Evolutionary conservation across 139 green algal species (phyloP).

Genomic region (Volvox reticuliferus): DNA sequence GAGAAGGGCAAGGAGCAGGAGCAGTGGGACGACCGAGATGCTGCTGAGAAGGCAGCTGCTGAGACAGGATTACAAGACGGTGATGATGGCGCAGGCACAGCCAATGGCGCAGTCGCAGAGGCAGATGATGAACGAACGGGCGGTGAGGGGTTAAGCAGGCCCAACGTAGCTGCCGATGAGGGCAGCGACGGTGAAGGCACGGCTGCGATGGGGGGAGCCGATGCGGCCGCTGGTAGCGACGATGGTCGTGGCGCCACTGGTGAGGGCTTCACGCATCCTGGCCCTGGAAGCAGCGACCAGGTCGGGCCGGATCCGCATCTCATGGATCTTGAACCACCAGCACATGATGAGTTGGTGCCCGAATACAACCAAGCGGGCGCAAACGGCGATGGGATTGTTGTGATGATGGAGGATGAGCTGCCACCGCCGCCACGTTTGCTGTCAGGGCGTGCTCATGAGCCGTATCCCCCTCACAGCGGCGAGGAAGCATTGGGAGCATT

Average conservation of each 20-base stretch:
- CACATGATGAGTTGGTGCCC: too few relatives aligned
- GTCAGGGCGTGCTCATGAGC: too few relatives aligned
- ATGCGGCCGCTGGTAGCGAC: background rate
- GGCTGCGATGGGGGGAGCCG: background rate
- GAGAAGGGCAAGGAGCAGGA: conserved; percentile 1
- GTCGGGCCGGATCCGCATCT: too few relatives aligned
- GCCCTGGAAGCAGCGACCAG: too few relatives aligned
- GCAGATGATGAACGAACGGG: background rate
- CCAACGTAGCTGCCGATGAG: background rate
- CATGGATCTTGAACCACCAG: too few relatives aligned
- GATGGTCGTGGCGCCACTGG: background rate
- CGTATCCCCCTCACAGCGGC: too few relatives aligned
- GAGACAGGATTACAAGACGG: background rate
- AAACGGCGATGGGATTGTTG: background rate
- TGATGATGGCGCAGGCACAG: background rate
- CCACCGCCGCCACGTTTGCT: background rate
- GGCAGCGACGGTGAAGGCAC: background rate
- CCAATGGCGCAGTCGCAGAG: background rate
- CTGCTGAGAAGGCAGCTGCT: background rate
- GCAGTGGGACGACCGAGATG: background rate
- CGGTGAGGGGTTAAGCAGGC: background rate
- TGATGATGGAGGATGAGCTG: background rate
- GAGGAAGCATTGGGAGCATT: too few relatives aligned
- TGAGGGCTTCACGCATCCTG: background rate
- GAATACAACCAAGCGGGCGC: background rate